A percentile compares a stretch with the other conserved stretches of the same genome.
These are phyloP conservation scores for Debaryomyces singareniensis DNA, from an alignment of 1,139 yeast species.

Conservation along the genomic window DNA sequence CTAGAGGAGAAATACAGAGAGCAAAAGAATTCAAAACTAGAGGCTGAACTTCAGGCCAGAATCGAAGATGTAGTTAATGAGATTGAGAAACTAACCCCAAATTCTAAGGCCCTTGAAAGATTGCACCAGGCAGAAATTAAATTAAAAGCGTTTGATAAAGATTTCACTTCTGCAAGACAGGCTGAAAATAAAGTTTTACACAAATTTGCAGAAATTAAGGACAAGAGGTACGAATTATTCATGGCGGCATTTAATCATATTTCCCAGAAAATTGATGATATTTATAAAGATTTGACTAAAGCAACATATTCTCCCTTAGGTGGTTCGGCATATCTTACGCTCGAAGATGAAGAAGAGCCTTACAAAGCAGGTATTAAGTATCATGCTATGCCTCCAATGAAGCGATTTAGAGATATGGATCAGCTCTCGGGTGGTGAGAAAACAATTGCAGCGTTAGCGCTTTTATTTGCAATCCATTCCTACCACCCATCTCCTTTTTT, in stretches of 20 bases:
- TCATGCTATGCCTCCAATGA: slow-evolving; percentile 96
- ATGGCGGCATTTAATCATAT: slow-evolving; percentile 74
- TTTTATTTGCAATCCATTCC: slow-evolving; percentile 85
- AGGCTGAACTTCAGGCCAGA: slow-evolving; percentile 40
- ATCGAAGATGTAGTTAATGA: slow-evolving; percentile 31
- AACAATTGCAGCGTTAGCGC: slow-evolving; percentile 91
- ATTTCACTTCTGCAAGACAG: slow-evolving; percentile 57
- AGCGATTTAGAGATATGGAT: slow-evolving; percentile 90
- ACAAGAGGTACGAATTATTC: slow-evolving; percentile 54
- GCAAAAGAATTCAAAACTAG: slow-evolving; percentile 28
- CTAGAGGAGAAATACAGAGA: slow-evolving; percentile 43
- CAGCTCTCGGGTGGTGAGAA: slow-evolving; percentile 94
- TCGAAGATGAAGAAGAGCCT: slow-evolving; percentile 89
- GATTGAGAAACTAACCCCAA: slow-evolving; percentile 66
- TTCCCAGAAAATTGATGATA: slow-evolving; percentile 61
- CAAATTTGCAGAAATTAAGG: slow-evolving; percentile 56
- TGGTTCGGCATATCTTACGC: slow-evolving; percentile 84
- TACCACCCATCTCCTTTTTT: slow-evolving; percentile 94
- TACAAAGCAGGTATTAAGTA: slow-evolving; percentile 77
- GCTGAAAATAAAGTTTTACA: slow-evolving; percentile 52
- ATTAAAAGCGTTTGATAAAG: slow-evolving; percentile 56
- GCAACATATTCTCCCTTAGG: slow-evolving; percentile 68
- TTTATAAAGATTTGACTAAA: slow-evolving; percentile 84
- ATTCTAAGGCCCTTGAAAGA: slow-evolving; percentile 74
- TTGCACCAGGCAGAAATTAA: slow-evolving; percentile 62